Evolutionary conservation across 495 filamentous ascomycete species (phyloP), one percentile per base, ranked within the genome.

Genomic region (Saxispiralis lemnorum): DNA sequence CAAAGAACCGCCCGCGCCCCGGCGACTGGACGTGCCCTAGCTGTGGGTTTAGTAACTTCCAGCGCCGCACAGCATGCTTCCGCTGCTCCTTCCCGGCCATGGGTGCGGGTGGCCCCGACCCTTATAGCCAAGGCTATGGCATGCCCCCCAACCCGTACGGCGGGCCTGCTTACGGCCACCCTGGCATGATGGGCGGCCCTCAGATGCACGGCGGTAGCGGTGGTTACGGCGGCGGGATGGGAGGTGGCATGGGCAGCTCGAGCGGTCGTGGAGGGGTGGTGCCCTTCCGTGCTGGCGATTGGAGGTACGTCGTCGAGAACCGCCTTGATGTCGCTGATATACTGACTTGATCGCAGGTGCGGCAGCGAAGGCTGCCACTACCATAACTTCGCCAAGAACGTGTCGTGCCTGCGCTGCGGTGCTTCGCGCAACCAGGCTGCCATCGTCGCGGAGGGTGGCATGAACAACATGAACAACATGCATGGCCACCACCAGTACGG

Each of bases 371-470:
- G 85, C n/a, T 97, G 89, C 59, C 84, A 82, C 28, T 97, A 97
- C 55, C 89, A 97, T 64, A 97, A 97, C 62, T 97, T 97, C 56
- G 89, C 89, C 35, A 97, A 97, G 72, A 97, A 97, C 57, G 88
- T 95, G 49, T 89, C 82, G 59, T 97, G 89, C 61, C 72, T 97
- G 41, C 82, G 89, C 42, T 97, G 89, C 55, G 89, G 89, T 55
- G 92, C 86, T 17, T 89, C 86, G 59, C 83, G 89, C 52, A 86
- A 86, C 41, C 80, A 80, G 42, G 89, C 89, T 41, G 85, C 87
- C 19, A 81, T 96, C 13, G 85, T 95, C 43, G 87, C 87, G 20
- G 89, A 95, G 43, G 46, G 50, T n/a, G 46, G 38, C 31, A 36
- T 33, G 15, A 49, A 38, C 38, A 49, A 38, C 38, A 45, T 28